Evolutionary conservation across 805 yeast species (phyloP).

Genomic region (Candida pini): DNA sequence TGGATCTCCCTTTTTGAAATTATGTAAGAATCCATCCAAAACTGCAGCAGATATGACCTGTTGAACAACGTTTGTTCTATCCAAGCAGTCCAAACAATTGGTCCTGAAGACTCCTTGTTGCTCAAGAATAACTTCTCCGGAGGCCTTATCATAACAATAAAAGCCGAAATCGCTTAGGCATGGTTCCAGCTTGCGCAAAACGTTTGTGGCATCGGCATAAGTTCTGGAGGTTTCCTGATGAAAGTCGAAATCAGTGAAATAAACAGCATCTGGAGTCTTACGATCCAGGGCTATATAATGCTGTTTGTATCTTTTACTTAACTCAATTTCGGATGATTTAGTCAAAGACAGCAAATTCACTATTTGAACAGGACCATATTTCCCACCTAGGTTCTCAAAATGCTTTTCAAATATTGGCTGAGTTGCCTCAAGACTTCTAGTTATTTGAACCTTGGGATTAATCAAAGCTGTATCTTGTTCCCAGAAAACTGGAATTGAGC

Average conservation of each 20-base stretch:
- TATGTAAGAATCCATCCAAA: conserved; percentile 47
- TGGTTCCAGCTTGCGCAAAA: conserved; percentile 57
- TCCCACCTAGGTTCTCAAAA: conserved; percentile 59
- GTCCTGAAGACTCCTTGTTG: conserved; percentile 91
- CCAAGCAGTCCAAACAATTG: conserved; percentile 92
- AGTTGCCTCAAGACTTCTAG: conserved; percentile 87
- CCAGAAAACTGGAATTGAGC: conserved; percentile 96
- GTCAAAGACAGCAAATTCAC: conserved; percentile 76
- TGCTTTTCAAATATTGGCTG: conserved; percentile 86
- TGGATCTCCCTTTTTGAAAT: conserved; percentile 24
- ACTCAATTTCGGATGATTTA: conserved; percentile 69
- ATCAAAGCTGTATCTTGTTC: conserved; percentile 91
- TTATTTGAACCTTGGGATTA: conserved; percentile 85
- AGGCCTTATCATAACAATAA: conserved; percentile 61
- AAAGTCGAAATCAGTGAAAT: conserved; percentile 84
- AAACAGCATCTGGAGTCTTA: conserved; percentile 34
- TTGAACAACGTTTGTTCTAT: conserved; percentile 85
- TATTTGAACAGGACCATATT: conserved; percentile 84
- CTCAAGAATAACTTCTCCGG: conserved; percentile 52
- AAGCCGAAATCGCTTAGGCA: conserved; percentile 78
- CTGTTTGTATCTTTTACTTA: conserved; percentile 59
- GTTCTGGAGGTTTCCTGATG: conserved; percentile 90
- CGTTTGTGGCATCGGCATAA: conserved; percentile 72
- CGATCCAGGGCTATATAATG: conserved; percentile 44
- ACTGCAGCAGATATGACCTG: conserved; percentile 76